Base-by-base conservation (phyloP, 2,329 filamentous ascomycete species). In the Aspergillus tanneri region DNA sequence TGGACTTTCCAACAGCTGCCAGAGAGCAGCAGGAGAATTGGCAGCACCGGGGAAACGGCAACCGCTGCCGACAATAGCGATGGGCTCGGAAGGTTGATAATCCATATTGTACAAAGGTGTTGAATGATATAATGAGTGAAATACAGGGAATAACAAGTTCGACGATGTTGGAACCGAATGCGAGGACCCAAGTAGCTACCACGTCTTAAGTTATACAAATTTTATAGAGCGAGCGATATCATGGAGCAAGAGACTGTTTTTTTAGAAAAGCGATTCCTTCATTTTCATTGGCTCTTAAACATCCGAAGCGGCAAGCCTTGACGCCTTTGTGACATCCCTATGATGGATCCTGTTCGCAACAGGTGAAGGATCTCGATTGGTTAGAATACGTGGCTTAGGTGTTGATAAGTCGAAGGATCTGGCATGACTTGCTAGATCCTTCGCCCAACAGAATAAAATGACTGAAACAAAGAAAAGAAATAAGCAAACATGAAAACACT, bases 21-120 rank as follows among this genome's bases (percentile, higher is more conserved):
- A 55, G 4, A 55, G 45, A n/a, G 47, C 38, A 10, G 43, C 14
- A 2, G 50, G 41, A 9, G 43, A 37, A 19, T n/a, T 23, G 5
- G 45, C 37, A 8, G 24, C 42, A 10, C 53, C 53, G 3, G 53
- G 50, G 24, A 55, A 53, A 5, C 50, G 47, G 38, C 50, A 53
- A 12, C 30, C 47, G 18, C 14, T 50, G 7, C 53, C 53, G 7
- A 55, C 36, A 30, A 55, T 44, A 14, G 53, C 53, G 12, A 55
- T 50, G 19, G 50, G 53, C 16, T 50, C 47, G 14, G 36, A 39
- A 24, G 21, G 36, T 39, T 39, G 36, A 39, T 39, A 39, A 39
- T 39, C 36, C 36, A 39, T 39, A 39, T 39, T 39, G 36, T 39
- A 39, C 36, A 39, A 25, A 39, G 36, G 24, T 30, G 27, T 30